These are phyloP conservation scores for Exophiala bonariae DNA, from an alignment of 2,329 filamentous ascomycete species.

Conservation along the genomic window DNA sequence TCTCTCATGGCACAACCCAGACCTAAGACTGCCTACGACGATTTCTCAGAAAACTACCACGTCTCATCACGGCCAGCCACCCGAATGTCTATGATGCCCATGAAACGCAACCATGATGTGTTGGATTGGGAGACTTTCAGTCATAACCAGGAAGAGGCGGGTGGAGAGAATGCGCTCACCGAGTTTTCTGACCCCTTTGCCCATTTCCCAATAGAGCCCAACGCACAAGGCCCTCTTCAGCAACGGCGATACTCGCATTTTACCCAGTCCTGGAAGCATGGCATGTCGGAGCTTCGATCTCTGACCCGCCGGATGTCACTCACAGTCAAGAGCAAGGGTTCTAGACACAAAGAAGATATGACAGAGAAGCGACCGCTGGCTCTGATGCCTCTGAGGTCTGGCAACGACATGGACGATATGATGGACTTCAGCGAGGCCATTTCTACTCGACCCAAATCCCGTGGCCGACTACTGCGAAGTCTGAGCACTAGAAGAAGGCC, in stretches of 20 bases:
- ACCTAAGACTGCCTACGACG: constrained; percentile 35
- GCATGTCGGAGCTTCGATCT: constrained; percentile 25
- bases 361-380: constrained; percentile 16
- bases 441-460: constrained; percentile 19
- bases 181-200: constrained; percentile 22
- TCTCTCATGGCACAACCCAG: constrained; percentile 40
- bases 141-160: constrained; percentile 14
- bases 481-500: constrained; percentile 21
- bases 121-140: constrained; percentile 22
- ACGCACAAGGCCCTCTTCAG: constrained; percentile 8
- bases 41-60: constrained; percentile 4
- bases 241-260: constrained; percentile 25
- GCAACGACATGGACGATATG: constrained; percentile 19
- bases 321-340: constrained; percentile 21
- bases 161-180: constrained; percentile 9
- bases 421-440: constrained; percentile 23
- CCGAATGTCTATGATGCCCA: constrained; percentile 17
- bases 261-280: constrained; percentile 24
- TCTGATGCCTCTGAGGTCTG: background rate
- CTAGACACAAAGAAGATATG: constrained; percentile 21
- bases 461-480: constrained; percentile 14
- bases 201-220: constrained; percentile 8
- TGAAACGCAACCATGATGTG: constrained; percentile 11
- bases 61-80: constrained; percentile 10
- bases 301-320: constrained; percentile 28